These are phyloP conservation scores for Ophiosphaerella narmari DNA, from an alignment of 2,329 filamentous ascomycete species.

Conservation along the genomic window DNA sequence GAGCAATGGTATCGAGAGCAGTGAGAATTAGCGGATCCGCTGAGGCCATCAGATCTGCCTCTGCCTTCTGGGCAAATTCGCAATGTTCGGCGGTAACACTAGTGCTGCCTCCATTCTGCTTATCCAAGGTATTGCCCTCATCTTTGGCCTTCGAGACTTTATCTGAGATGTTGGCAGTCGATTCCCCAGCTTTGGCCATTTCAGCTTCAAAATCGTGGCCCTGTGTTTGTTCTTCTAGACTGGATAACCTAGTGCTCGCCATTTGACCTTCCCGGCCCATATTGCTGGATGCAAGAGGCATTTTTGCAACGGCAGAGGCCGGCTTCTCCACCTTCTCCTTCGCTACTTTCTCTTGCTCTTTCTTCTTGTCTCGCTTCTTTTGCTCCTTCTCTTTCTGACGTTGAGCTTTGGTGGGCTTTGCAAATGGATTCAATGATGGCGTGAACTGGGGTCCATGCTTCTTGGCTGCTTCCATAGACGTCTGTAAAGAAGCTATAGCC, in stretches of 20 bases:
- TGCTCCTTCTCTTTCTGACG: conserved; percentile 40
- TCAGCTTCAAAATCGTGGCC: neutral
- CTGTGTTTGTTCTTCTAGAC: too few species aligned
- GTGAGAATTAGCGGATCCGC: too few species aligned
- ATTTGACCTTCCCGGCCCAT: neutral
- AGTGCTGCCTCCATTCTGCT: conserved; percentile 13
- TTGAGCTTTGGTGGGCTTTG: conserved; percentile 32
- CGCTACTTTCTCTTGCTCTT: conserved; percentile 21
- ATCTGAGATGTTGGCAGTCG: neutral
- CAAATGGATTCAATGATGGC: conserved; percentile 36
- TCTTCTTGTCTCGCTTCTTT: conserved; percentile 45
- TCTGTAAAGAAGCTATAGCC: neutral
- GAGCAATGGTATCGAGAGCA: too few species aligned
- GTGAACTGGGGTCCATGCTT: conserved; percentile 33
- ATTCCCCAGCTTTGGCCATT: conserved; percentile 3
- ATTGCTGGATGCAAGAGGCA: too few species aligned
- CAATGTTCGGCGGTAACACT: conserved; percentile 6
- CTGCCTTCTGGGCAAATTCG: conserved; percentile 4
- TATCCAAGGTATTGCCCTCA: conserved; percentile 9
- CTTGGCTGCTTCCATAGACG: conserved; percentile 11
- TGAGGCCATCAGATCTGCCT: neutral
- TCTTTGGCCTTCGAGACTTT: neutral
- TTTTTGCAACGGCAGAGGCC: conserved; percentile 6
- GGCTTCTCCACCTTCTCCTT: conserved; percentile 22
- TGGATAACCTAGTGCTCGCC: neutral